Conservation (phyloP, 1,139 yeast genomes). For the Lodderomyces beijingensis region DNA sequence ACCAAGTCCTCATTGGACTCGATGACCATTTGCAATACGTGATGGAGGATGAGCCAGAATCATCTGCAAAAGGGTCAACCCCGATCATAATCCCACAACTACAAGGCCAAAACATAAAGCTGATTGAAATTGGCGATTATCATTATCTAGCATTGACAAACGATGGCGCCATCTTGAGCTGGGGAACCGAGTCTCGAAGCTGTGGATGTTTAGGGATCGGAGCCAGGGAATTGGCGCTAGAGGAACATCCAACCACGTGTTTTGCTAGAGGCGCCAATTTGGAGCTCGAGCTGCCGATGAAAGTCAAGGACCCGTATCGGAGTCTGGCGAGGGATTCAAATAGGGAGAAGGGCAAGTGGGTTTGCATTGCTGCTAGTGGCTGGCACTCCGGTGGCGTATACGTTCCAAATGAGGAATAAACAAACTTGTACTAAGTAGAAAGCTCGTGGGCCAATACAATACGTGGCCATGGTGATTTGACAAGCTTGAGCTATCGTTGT, state of each 20-base stretch:
- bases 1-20: constrained; percentile 13
- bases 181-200: constrained; percentile 63
- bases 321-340: constrained; percentile 3
- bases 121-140: constrained; percentile 67
- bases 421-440: too few relatives aligned
- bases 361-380: constrained; percentile 65
- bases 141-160: constrained; percentile 62
- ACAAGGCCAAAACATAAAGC: constrained; percentile 44
- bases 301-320: constrained; percentile 25
- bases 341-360: constrained; percentile 34
- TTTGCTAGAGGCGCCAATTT: constrained; percentile 33
- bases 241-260: constrained; percentile 5
- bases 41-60: constrained; percentile 9
- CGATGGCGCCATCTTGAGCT: constrained; percentile 56
- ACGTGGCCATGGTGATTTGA: too few relatives aligned
- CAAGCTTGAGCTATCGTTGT: too few relatives aligned
- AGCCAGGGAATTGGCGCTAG: constrained; percentile 20
- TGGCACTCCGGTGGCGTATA: constrained; percentile 69
- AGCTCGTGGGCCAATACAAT: too few relatives aligned
- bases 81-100: constrained; percentile 32
- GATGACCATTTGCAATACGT: constrained; percentile 11
- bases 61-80: not conserved
- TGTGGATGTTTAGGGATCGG: constrained; percentile 79
- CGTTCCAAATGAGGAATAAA: constrained; percentile 13
- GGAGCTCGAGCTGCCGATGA: constrained; percentile 42